These are phyloP conservation scores for Coemansia sp. DNA, from an alignment of 192 early-diverging fungal genomes.

Conservation along the genomic window DNA sequence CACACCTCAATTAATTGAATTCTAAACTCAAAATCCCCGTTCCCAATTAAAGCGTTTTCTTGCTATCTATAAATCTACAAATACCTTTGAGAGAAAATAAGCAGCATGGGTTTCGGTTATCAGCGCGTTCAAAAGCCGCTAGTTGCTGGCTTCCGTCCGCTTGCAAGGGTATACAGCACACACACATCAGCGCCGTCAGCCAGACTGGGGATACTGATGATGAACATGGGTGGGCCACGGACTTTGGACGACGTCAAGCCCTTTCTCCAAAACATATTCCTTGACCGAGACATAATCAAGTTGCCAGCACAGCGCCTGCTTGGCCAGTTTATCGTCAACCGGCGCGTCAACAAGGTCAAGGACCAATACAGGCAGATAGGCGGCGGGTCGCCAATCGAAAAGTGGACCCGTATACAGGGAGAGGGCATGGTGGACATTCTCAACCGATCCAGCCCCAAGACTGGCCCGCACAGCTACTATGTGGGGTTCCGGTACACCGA, in stretches of 20 bases:
- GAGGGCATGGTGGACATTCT: constrained; percentile 71
- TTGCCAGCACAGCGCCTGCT: constrained; percentile 75
- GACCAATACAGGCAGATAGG: constrained; percentile 92
- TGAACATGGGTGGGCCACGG: constrained; percentile 92
- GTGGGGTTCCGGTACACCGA: constrained; percentile 90
- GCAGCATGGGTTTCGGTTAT: neutral
- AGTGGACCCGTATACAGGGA: constrained; percentile 89
- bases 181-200: constrained; percentile 5
- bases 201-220: constrained; percentile 78
- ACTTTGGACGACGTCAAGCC: constrained; percentile 72
- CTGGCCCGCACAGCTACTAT: constrained; percentile 86
- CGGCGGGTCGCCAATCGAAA: constrained; percentile 88
- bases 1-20: too few species aligned
- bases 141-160: neutral
- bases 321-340: constrained; percentile 74
- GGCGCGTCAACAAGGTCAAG: constrained; percentile 80
- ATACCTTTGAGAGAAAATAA: neutral
- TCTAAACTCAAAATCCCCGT: too few species aligned
- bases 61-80: neutral
- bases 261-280: constrained; percentile 84
- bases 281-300: constrained; percentile 89
- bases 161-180: constrained; percentile 17
- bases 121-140: neutral
- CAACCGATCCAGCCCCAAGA: constrained; percentile 70
- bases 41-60: too few species aligned